Evolutionary conservation across 2,329 filamentous ascomycete genomes (phyloP), one percentile per base, ranked within the genome.

Genomic region (Pseudogymnoascus sp.): DNA sequence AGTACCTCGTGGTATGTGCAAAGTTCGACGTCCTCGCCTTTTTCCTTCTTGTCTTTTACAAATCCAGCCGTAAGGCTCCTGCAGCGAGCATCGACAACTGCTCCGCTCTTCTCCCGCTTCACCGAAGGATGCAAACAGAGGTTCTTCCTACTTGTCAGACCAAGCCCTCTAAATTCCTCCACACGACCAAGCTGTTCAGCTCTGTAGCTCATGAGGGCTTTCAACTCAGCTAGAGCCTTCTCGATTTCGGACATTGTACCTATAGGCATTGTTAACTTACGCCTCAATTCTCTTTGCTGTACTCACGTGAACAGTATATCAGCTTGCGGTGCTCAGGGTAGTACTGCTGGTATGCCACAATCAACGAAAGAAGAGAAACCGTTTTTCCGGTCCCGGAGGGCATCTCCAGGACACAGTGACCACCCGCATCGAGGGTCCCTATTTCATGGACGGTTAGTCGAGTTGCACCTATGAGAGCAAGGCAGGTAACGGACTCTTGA

Each of bases 231-330:
- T 59, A 99, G 76, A 0, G 95, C 94, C 76, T 99, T 99, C 73
- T 99, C 94, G 70, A 99, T 99, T 77, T 99, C 94, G 37, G 94
- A 99, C 92, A 99, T 99, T 61, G 94, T 99, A 78, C 83, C 83
- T 86, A 57, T 8, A 33, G 22, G 28, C 41, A 60, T 59, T 39
- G 58, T 59, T 39, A 64, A 47, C n/a, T 22, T 25, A 20, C 3
- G 36, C 9, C 61, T 25, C 16, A 30, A 54, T 36, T 4, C 35
- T 14, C 12, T 28, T 6, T 25, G 33, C 2, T 16, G 11, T 14
- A 66, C 70, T 68, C 69, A 86, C 94, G 92, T 65, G 94, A 99
- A 79, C 94, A 99, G 76, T 99, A 99, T 61, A 99, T 97, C 59
- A 99, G 85, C 76, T 99, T 99, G 61, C 95, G 83, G 69, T 94